Evolutionary conservation across 345 rosid species (phyloP).

Genomic region (Brassica napus): Da-Ae NC_063450.1:3515001-3515500

Average conservation of each 20-base stretch:
- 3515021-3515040: conserved; percentile 97
- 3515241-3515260: conserved; percentile 80
- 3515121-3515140: conserved; percentile 64
- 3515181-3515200: conserved; percentile 71
- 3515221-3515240: conserved; percentile 75
- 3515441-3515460: conserved; percentile 54
- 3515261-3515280: conserved; percentile 54
- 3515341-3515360: conserved; percentile 67
- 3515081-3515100: conserved; percentile 56
- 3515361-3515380: conserved; percentile 75
- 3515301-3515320: conserved; percentile 90
- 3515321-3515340: conserved; percentile 55
- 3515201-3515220: conserved; percentile 69
- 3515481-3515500: conserved; percentile 93
- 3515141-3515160: conserved; percentile 74
- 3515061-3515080: conserved; percentile 85
- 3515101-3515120: conserved; percentile 46
- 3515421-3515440: conserved; percentile 52
- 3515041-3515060: conserved; percentile 87
- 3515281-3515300: conserved; percentile 53
- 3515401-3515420: conserved; percentile 63
- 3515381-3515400: conserved; percentile 74
- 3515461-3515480: conserved; percentile 95
- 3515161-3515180: conserved; percentile 52
- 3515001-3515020: conserved; percentile 53